Evolutionary conservation across 2,329 filamentous ascomycete species (phyloP).

Genomic region (Fragosphaeria purpurea): DNA sequence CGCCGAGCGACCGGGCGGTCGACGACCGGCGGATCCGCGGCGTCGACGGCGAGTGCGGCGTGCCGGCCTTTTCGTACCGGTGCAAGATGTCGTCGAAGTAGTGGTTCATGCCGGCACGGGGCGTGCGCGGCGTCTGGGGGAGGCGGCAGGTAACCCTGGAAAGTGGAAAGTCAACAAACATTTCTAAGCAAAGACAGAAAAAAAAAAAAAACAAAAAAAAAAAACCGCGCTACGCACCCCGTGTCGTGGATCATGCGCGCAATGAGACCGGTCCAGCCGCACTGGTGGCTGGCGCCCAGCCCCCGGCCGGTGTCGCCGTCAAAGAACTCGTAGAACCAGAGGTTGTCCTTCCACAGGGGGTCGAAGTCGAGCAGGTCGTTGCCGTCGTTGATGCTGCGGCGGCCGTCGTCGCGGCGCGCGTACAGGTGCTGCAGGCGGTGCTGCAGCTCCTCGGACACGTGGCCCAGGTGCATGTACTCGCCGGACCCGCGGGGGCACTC

Average conservation of each 20-base stretch:
- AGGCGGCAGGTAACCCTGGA: conserved; percentile 74
- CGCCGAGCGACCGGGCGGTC: conserved; percentile 72
- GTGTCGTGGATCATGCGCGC: conserved; percentile 97
- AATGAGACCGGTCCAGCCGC: conserved; percentile 91
- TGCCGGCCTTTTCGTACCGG: conserved; percentile 29
- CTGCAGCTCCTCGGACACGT: conserved; percentile 90
- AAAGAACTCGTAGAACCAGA: conserved; percentile 98
- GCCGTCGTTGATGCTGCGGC: conserved; percentile 78
- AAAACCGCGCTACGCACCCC: conserved; percentile 50
- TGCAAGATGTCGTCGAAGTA: conserved; percentile 91
- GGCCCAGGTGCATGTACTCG: conserved; percentile 89
- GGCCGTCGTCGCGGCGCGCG: conserved; percentile 70
- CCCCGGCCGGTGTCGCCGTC: conserved; percentile 86
- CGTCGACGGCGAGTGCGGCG: conserved; percentile 30
- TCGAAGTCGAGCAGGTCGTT: conserved; percentile 85
- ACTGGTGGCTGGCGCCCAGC: conserved; percentile 86
- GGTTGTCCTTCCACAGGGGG: conserved; percentile 80
- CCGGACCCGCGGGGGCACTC: conserved; percentile 92
- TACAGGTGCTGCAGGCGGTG: conserved; percentile 91
- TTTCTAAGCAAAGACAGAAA: not conserved
- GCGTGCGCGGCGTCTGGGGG: conserved; percentile 85
- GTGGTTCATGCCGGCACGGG: conserved; percentile 71
- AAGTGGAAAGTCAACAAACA: not conserved
- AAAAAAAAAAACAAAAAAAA: not conserved
- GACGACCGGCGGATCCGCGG: conserved; percentile 65